Conservation (phyloP, 2,329 filamentous ascomycete species). For the Myriosclerotinia duriaeana region DNA sequence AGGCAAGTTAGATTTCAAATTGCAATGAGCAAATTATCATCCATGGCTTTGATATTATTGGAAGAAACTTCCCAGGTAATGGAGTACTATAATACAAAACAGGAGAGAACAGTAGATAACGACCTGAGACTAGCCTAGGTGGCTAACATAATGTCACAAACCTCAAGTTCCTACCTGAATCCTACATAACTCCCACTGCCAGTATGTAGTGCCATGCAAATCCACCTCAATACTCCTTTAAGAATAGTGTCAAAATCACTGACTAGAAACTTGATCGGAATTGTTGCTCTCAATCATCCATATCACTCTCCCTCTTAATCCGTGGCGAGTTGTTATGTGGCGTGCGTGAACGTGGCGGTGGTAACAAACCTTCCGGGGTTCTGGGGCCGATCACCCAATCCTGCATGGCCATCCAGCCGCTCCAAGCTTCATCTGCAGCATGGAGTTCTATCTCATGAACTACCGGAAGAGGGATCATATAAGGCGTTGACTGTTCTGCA, state of each 20-base stretch:
- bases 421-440: constrained; percentile 81
- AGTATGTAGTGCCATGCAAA: constrained; percentile 2
- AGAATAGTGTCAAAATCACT: not conserved
- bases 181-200: constrained; percentile 11
- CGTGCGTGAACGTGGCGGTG: not conserved
- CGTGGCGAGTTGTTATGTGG: constrained; percentile 9
- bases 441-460: constrained; percentile 78
- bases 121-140: not conserved
- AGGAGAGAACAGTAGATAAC: not conserved
- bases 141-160: not conserved
- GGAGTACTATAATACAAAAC: not conserved
- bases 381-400: constrained; percentile 94
- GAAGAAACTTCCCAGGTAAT: not conserved
- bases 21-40: not conserved
- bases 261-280: not conserved
- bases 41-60: not conserved
- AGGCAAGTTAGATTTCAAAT: not conserved
- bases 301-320: constrained; percentile 13
- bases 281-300: constrained; percentile 3
- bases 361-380: constrained; percentile 4
- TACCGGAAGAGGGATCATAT: constrained; percentile 77
- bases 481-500: constrained; percentile 67
- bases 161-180: not conserved
- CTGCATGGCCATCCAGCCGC: constrained; percentile 93
- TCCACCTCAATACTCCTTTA: not conserved